phyloP scores from a whole-genome alignment of 768 basidiomycete species.

The Suillus fuscotomentosus region DNA sequence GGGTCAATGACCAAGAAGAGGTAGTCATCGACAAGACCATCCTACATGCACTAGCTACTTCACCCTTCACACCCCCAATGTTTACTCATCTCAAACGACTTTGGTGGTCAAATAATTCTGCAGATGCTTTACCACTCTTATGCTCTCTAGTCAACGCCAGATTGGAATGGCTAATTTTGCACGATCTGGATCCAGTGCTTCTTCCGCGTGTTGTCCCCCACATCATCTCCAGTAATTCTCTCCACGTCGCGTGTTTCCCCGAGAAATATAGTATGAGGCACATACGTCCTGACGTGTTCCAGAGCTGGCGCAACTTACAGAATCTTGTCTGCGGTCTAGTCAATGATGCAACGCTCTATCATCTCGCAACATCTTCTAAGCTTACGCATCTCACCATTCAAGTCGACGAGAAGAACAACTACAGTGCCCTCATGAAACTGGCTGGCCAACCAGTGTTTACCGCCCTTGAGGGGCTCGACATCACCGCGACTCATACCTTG shows the following conservation, averaged over 20 bases:
- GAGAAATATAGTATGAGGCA: neutral
- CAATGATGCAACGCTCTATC: neutral
- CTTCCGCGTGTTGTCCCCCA: neutral
- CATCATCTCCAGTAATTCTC: neutral
- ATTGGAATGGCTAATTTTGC: neutral
- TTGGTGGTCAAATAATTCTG: constrained; percentile 1
- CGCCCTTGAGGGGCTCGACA: neutral
- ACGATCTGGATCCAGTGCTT: neutral
- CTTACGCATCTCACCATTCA: neutral
- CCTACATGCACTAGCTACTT: neutral
- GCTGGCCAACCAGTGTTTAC: neutral
- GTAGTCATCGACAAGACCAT: neutral
- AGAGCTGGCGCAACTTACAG: neutral
- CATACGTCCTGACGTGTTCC: constrained; percentile 1
- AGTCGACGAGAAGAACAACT: neutral
- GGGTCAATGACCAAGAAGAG: constrained; percentile 1
- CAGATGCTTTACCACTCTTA: constrained; percentile 2
- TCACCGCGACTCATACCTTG: neutral
- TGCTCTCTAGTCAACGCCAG: neutral
- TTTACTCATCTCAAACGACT: constrained; percentile 3
- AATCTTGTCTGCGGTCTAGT: constrained; percentile 1
- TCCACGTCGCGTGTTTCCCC: neutral
- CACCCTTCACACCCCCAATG: neutral
- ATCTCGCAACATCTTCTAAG: neutral
- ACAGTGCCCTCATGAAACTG: neutral